Base-by-base conservation (phyloP, 805 yeast species). In the Lachancea kluyveri region DNA sequence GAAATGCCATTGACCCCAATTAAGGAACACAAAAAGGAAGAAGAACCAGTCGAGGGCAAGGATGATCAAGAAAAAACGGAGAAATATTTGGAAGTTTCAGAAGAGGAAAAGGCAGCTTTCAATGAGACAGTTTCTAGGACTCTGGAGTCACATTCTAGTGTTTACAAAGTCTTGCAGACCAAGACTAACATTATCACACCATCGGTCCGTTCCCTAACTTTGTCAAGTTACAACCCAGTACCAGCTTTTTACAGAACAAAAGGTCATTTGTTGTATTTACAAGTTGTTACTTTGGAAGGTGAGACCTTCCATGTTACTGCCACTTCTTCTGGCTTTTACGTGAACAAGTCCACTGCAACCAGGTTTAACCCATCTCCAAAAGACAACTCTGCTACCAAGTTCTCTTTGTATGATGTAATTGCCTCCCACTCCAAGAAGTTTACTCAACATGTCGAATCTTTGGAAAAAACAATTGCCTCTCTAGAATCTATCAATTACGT, bases 211-310 rank as follows among this genome's bases (percentile, higher is more conserved):
- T 81, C 90, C 6, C 60, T 92, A 39, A 72, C 67, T 32, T 54
- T 86, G 30, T 83, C 95, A 9, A 72, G 74, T 33, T 90, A 95
- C 92, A 79, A 83, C 42, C 95, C 96, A 4, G 86, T 86, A 9
- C 79, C 90, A 18, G 64, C 79, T 11, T 60, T 65, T 31, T 74
- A 70, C 52, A 71, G 64, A 45, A 36, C 60, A n/a, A 71, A 69
- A 52, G 97, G 97, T 16, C 95, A 88, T 50, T 65, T 88, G 46
- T 64, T 81, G 36, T 90, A 90, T 57, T 64, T 92, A 48, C 73
- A 73, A 35, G 66, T 77, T 24, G 79, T 75, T 47, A 83, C 96
- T 28, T 64, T 83, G 42, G 97, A 92, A 59, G 80, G 80, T 46
- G 94, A 84, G 52, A 71, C 72, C 17, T 73, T 70, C 57, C 81